These are phyloP conservation scores for Barnettozyma sucrosica DNA, from an alignment of 805 yeast genomes.

Conservation along the genomic window DNA sequence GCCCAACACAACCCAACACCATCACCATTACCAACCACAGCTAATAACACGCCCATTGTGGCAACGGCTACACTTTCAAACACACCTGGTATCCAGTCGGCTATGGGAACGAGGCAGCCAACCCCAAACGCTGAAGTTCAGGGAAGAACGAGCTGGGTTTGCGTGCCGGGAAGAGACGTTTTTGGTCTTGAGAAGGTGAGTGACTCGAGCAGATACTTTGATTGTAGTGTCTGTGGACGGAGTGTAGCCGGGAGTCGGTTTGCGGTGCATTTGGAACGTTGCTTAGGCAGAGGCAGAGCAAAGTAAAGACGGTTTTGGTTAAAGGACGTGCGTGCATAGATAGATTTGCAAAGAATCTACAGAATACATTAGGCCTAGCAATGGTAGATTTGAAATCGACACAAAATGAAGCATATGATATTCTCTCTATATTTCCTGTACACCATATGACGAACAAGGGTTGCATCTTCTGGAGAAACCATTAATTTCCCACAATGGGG, in stretches of 20 bases:
- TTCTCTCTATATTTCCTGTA: too few species aligned
- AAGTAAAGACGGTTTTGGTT: conserved; percentile 27
- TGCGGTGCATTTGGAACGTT: conserved; percentile 90
- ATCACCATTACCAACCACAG: conserved; percentile 1
- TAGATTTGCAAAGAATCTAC: too few species aligned
- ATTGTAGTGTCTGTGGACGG: conserved; percentile 76
- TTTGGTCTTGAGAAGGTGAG: conserved; percentile 46
- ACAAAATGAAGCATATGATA: too few species aligned
- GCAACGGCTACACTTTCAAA: neutral
- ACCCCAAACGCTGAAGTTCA: conserved; percentile 18
- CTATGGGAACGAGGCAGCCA: conserved; percentile 9
- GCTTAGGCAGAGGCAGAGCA: conserved; percentile 63
- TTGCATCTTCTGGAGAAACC: too few species aligned
- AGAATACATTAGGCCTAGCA: too few species aligned
- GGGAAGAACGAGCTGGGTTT: conserved; percentile 16
- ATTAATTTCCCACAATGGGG: too few species aligned
- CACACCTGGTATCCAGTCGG: conserved; percentile 1
- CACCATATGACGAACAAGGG: too few species aligned
- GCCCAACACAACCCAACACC: conserved; percentile 5
- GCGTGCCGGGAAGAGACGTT: conserved; percentile 31
- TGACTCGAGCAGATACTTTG: conserved; percentile 57
- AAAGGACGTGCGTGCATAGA: neutral
- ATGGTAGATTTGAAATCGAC: too few species aligned
- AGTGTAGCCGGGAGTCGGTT: conserved; percentile 87
- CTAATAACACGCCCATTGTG: neutral